Evolutionary conservation across 371 early-diverging fungal species (phyloP).

Genomic region (Cokeromyces recurvatus): DNA sequence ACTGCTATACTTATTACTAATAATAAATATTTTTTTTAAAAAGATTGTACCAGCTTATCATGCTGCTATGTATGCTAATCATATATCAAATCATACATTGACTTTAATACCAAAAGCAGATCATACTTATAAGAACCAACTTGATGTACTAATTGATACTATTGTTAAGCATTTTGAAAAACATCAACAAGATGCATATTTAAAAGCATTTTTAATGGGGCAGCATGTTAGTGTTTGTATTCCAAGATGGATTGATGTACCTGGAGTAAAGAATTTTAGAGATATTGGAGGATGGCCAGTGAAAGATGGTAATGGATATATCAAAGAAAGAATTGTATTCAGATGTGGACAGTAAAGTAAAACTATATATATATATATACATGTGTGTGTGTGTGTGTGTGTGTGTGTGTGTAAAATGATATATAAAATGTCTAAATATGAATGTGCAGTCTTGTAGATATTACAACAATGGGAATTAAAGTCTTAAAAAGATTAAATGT

Average conservation of each 20-base stretch:
- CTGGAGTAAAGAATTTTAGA: constrained; percentile 57
- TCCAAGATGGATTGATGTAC: constrained; percentile 45
- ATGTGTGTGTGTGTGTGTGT: too few relatives aligned
- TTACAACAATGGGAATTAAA: constrained; percentile 44
- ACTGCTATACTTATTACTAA: neutral
- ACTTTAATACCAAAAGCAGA: constrained; percentile 44
- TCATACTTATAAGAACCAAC: constrained; percentile 43
- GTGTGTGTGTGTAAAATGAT: too few relatives aligned
- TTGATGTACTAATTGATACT: constrained; percentile 26
- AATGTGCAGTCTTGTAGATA: constrained; percentile 33
- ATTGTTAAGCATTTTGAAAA: constrained; percentile 29
- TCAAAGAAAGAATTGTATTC: constrained; percentile 41
- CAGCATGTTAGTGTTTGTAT: constrained; percentile 27
- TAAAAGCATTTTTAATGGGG: constrained; percentile 35
- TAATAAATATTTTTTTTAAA: too few relatives aligned
- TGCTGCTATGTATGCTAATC: constrained; percentile 43
- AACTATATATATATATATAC: too few relatives aligned
- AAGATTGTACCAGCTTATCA: constrained; percentile 49
- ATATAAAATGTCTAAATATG: too few relatives aligned
- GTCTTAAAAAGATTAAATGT: constrained; percentile 45
- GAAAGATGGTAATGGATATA: constrained; percentile 36
- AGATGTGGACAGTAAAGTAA: constrained; percentile 38
- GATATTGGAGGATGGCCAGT: constrained; percentile 51
- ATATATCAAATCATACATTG: constrained; percentile 42
- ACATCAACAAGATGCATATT: constrained; percentile 41